Conservation (phyloP, 306 rosid genomes). For the Lupinus albus region DNA sequence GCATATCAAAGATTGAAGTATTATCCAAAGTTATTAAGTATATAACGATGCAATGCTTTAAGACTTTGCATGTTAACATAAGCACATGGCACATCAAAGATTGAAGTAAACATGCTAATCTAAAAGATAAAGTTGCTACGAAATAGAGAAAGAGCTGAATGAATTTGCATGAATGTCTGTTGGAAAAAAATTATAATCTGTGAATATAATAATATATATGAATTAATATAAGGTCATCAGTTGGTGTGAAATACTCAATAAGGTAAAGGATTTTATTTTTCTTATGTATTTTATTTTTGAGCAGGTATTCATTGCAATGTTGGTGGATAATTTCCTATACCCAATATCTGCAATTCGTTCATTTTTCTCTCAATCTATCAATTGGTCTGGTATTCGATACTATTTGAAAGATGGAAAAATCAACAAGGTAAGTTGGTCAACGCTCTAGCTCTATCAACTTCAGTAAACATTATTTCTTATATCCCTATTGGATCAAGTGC, state of each 20-base stretch:
- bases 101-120: neutral
- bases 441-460: slow-evolving; percentile 9
- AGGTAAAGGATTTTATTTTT: neutral
- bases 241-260: neutral
- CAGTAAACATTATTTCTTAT: slow-evolving; percentile 5
- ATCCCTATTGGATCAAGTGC: neutral
- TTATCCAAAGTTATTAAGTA: neutral
- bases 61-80: neutral
- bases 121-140: neutral
- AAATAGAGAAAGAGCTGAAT: neutral
- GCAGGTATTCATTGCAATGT: slow-evolving; percentile 92
- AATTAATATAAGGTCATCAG: too few species aligned
- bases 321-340: slow-evolving; percentile 90
- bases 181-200: too few species aligned
- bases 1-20: neutral
- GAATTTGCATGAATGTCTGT: too few species aligned
- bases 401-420: slow-evolving; percentile 88
- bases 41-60: neutral
- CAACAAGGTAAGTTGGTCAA: slow-evolving; percentile 57
- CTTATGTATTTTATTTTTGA: slow-evolving; percentile 7
- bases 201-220: too few species aligned
- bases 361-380: slow-evolving; percentile 85
- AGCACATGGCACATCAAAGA: neutral
- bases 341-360: slow-evolving; percentile 88
- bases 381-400: slow-evolving; percentile 93